Conservation (phyloP, 352 stramenopile species). For the Phytophthora sansomeana region DNA sequence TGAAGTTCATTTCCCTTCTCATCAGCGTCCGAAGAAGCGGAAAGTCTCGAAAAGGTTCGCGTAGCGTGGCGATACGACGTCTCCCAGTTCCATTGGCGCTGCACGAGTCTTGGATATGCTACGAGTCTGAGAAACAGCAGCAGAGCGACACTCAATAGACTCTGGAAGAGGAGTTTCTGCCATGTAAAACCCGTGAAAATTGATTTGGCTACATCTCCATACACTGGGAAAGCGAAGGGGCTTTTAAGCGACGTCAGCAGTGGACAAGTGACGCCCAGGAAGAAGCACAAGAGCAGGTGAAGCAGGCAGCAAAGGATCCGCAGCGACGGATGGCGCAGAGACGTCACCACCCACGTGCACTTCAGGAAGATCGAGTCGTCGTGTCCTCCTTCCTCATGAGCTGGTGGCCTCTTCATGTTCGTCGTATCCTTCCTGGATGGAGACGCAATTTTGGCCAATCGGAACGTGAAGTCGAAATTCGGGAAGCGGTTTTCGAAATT, state of each 20-base stretch:
- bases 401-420: no score
- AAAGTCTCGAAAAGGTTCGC: conserved; percentile 41
- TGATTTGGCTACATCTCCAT: conserved; percentile 37
- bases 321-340: conserved; percentile 51
- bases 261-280: conserved; percentile 50
- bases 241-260: conserved; percentile 41
- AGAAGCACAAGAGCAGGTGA: conserved; percentile 49
- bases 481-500: no score
- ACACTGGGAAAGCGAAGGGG: conserved; percentile 51
- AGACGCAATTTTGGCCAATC: no score
- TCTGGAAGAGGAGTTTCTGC: conserved; percentile 50
- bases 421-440: no score
- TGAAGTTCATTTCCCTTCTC: background rate
- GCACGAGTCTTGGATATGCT: conserved; percentile 44
- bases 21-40: conserved; percentile 10
- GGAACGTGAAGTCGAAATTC: no score
- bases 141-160: conserved; percentile 16
- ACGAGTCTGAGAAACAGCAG: conserved; percentile 50
- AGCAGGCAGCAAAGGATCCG: conserved; percentile 43
- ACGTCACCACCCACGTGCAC: conserved; percentile 46
- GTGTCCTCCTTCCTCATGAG: no score
- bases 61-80: conserved; percentile 38
- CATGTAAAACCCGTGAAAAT: conserved; percentile 27
- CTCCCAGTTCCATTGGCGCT: conserved; percentile 61
- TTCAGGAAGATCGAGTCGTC: conserved; percentile 44